phyloP scores from a whole-genome alignment of 768 basidiomycete species.

The Russula olivacea region DNA sequence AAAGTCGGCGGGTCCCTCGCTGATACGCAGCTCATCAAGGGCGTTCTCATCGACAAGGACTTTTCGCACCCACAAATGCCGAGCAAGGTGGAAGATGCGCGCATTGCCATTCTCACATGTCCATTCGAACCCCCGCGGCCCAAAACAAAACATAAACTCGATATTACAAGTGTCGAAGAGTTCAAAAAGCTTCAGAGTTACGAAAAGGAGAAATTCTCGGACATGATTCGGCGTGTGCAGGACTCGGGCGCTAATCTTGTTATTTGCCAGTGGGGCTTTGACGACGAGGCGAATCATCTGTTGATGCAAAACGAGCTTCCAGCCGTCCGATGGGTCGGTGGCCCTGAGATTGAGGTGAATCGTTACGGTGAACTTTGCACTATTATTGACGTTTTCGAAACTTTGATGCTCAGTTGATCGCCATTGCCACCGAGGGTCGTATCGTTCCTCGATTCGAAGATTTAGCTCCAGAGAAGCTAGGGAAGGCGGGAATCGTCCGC shows the following conservation, averaged over 20 bases:
- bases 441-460: conserved; percentile 99
- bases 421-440: conserved; percentile 95
- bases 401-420: conserved; percentile 66
- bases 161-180: conserved; percentile 94
- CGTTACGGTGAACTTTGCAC: background rate
- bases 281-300: conserved; percentile 97
- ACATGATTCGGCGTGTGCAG: conserved; percentile 96
- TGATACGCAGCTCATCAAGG: conserved; percentile 91
- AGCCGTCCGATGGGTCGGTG: conserved; percentile 98
- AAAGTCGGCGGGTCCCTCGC: conserved; percentile 97
- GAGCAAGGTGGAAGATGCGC: conserved; percentile 76
- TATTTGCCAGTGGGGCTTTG: conserved; percentile 99
- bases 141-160: conserved; percentile 98
- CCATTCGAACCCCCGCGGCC: conserved; percentile 98
- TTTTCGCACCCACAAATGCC: conserved; percentile 99
- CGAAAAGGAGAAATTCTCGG: conserved; percentile 91
- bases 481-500: conserved; percentile 87
- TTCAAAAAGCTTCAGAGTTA: conserved; percentile 92
- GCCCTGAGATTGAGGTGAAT: conserved; percentile 93
- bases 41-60: conserved; percentile 99
- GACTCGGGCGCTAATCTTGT: conserved; percentile 97
- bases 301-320: conserved; percentile 97
- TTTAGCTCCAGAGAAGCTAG: conserved; percentile 83
- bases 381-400: background rate
- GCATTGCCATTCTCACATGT: conserved; percentile 94